phyloP scores from a whole-genome alignment of 768 basidiomycete genomes.

The Mycena maculata region DNA sequence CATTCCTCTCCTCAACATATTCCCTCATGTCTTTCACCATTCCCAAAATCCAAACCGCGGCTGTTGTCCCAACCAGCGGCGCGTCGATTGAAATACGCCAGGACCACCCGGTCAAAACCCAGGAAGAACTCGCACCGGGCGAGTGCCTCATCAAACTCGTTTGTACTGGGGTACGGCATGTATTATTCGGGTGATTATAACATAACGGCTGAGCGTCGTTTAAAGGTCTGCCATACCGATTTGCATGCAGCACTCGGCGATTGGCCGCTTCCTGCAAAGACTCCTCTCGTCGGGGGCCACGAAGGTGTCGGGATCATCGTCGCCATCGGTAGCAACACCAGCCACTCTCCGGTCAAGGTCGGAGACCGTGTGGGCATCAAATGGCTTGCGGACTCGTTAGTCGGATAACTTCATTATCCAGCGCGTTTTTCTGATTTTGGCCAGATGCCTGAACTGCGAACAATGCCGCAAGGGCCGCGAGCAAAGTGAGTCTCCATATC shows the following conservation, averaged over 20 bases:
- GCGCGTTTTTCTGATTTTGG: neutral
- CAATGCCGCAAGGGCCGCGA: slow-evolving; percentile 82
- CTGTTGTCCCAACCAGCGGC: slow-evolving; percentile 52
- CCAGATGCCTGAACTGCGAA: slow-evolving; percentile 76
- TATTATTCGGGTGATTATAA: neutral
- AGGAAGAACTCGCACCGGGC: slow-evolving; percentile 68
- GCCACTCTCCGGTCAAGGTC: slow-evolving; percentile 69
- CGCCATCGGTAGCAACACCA: slow-evolving; percentile 78
- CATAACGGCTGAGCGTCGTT: neutral
- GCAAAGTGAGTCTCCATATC: slow-evolving; percentile 62
- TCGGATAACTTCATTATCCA: slow-evolving; percentile 3
- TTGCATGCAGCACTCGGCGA: slow-evolving; percentile 80
- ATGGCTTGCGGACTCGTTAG: slow-evolving; percentile 73
- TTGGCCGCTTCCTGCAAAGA: slow-evolving; percentile 79
- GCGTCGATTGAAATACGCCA: slow-evolving; percentile 48
- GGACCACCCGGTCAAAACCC: slow-evolving; percentile 68
- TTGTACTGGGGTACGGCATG: slow-evolving; percentile 66
- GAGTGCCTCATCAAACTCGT: slow-evolving; percentile 83
- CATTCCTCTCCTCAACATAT: neutral
- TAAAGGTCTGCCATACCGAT: slow-evolving; percentile 81
- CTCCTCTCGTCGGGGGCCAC: slow-evolving; percentile 84
- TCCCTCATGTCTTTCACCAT: slow-evolving; percentile 37
- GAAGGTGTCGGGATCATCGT: slow-evolving; percentile 87
- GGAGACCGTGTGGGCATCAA: slow-evolving; percentile 90
- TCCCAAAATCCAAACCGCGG: slow-evolving; percentile 57